Evolutionary conservation across 176 grass and related monocot species (phyloP), one percentile per base, ranked within the genome.

Genomic region (Musa beccarii): DNA sequence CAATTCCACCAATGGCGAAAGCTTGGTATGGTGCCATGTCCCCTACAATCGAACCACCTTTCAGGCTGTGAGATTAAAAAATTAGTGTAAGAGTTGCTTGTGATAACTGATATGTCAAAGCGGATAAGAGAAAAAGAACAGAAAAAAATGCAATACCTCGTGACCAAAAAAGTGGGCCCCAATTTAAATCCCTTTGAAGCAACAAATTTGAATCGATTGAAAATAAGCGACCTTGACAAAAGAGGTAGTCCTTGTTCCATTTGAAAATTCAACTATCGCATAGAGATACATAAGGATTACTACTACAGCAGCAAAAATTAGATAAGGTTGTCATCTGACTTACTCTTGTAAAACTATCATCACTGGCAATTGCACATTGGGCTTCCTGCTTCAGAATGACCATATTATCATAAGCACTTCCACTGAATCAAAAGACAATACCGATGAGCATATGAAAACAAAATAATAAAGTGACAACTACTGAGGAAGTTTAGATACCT

Each of bases 21-120:
- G 95, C 95, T 85, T 99, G 95, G 82, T 91, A 89, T 64, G 95
- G 90, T 71, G 95, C 95, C 95, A 99, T 99, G 81, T 99, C 95
- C 72, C 95, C 90, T 25, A 94, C 95, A 85, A 99, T 93, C 53
- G 90, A 99, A 57, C 95, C 95, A 34, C 95, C 88, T 84, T 86
- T 94, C 73, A 99, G 69, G 55, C 95, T 99, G 90, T 80, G 10
- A 77, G 59, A 83, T 74, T 29, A 54, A 62, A 78, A 87, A 71
- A 80, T 84, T 68, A 68, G 25, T 81, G 68, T 76, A 79, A 73
- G 13, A 21, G n/a, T 66, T 63, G 20, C 14, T 62, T 28, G 50
- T 59, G 17, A 14, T 71, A 61, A 80, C 51, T 17, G 69, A 49
- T 26, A 66, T 71, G 52, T 43, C 54, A 74, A 15, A 61, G 87